These are phyloP conservation scores for Sclerotinia sclerotiorum DNA, from an alignment of 2,329 filamentous ascomycete species.

Conservation along the genomic window DNA sequence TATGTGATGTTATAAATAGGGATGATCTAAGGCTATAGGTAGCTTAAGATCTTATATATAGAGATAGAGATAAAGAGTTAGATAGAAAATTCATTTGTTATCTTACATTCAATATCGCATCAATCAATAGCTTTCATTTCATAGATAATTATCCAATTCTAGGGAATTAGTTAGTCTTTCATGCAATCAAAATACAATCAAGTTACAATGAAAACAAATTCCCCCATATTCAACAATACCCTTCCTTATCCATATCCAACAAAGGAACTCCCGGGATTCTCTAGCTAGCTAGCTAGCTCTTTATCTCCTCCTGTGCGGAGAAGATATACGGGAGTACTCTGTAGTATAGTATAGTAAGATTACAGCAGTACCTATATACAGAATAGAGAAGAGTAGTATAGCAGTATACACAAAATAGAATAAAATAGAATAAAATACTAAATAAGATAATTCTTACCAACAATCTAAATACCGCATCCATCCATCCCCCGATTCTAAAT, in stretches of 20 bases:
- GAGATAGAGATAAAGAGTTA: background rate
- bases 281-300: background rate
- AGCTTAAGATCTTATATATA: too few relatives aligned
- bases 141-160: background rate
- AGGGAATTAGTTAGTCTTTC: background rate
- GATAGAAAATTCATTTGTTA: too few relatives aligned
- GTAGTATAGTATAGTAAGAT: too few relatives aligned
- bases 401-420: too few relatives aligned
- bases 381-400: too few relatives aligned
- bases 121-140: background rate
- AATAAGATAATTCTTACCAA: too few relatives aligned
- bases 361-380: too few relatives aligned
- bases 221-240: background rate
- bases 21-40: too few relatives aligned
- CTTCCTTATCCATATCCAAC: too few relatives aligned
- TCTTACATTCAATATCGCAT: background rate
- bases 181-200: background rate
- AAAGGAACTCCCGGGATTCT: constrained; percentile 1
- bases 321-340: background rate
- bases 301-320: background rate
- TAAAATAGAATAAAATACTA: too few relatives aligned
- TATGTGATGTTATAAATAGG: background rate
- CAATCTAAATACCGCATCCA: too few relatives aligned
- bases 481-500: background rate
- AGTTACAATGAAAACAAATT: too few relatives aligned